Evolutionary conservation across 2,329 filamentous ascomycete species (phyloP), one percentile per base, ranked within the genome.

Genomic region (Cladosporium austrohemisphaericum): DNA sequence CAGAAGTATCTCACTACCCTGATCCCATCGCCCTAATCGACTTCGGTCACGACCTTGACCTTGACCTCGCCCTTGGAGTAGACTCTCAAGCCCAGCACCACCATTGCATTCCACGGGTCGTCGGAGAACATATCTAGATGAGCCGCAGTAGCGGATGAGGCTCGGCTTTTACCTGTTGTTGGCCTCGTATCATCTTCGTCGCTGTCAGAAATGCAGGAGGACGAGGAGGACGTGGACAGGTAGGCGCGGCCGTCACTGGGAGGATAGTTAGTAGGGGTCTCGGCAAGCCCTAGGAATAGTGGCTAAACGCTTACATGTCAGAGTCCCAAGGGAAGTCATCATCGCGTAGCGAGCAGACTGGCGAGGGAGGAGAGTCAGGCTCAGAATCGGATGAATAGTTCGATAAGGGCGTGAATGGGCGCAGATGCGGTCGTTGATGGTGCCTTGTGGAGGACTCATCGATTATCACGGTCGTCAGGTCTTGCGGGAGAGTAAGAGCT

Each of bases 91-190:
- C 80, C 80, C 4, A 83, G 72, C 13, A 83, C 78, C 53, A 77
- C 80, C 1, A 81, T 72, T 1, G 80, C 80, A 57, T 82, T 81
- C 80, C 80, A 83, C 0, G 78, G 78, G 52, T 77, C 74, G 14
- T 69, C 66, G 33, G 67, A 69, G 45, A 75, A 73, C 28, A 74
- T 68, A 22, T 71, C 70, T 36, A 49, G 26, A 13, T 31, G 19
- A 8, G 41, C 43, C 8, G 18, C 13, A 5, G 35, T 5, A 9
- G 41, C n/a, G 6, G 41, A 33, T 11, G 41, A 18, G n/a, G 29
- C 8, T 2, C 41, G 29, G 19, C 13, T 33, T 19, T 25, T 44
- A 3, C 19, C 8, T 50, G 13, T 31, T 29, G 22, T 32, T 19
- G 38, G 22, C 13, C 31, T 22, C 11, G 22, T 20, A 13, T 8